These are phyloP conservation scores for Carex arenaria DNA, from an alignment of 202 grass and related monocot genomes.

Conservation along the genomic window DNA sequence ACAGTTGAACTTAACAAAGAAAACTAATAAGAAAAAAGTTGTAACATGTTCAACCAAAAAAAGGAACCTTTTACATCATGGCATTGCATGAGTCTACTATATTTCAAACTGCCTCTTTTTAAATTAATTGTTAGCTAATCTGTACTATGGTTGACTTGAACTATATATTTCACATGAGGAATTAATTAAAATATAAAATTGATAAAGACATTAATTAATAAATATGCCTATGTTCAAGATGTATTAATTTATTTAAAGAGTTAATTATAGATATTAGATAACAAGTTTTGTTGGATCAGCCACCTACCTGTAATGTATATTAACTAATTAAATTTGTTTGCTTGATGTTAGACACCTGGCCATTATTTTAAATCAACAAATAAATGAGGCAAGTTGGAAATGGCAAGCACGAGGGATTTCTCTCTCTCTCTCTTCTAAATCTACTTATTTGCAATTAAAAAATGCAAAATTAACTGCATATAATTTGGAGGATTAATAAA, in stretches of 20 bases:
- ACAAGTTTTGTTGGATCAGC: background rate
- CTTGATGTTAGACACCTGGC: background rate
- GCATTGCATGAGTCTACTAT: background rate
- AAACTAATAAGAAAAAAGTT: background rate
- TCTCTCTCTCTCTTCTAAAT: background rate
- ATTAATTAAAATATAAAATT: background rate
- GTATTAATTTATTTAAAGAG: background rate
- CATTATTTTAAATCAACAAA: background rate
- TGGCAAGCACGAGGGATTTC: background rate
- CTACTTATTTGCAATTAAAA: background rate
- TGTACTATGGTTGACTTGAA: slow-evolving; percentile 12
- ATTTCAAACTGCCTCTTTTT: background rate
- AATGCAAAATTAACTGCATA: background rate
- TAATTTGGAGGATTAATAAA: background rate
- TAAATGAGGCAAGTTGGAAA: background rate
- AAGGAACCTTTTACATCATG: background rate
- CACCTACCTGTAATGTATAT: background rate
- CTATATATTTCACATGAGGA: background rate
- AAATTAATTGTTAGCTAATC: background rate
- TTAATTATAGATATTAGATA: background rate
- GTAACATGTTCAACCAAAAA: slow-evolving; percentile 13
- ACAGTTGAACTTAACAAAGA: background rate
- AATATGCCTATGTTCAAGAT: background rate
- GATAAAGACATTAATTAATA: too few relatives aligned
- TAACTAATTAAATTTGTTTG: background rate